Evolutionary conservation across 2,329 filamentous ascomycete genomes (phyloP).

Genomic region (Phialophora macrospora): DNA sequence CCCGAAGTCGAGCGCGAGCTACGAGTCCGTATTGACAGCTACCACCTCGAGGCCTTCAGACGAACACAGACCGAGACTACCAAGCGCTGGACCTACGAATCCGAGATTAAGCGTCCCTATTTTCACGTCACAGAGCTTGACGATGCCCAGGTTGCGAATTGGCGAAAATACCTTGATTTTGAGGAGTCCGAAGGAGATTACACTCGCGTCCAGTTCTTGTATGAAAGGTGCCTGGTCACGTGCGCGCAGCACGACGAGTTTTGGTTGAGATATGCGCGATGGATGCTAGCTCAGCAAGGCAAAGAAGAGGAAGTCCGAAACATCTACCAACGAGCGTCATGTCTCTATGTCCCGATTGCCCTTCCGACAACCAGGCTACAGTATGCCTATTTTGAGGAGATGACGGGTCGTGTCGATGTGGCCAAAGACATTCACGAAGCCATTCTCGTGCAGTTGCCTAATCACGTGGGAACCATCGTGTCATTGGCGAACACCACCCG

Average conservation of each 20-base stretch:
- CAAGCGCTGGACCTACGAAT: slow-evolving; percentile 93
- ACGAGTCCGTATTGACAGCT: slow-evolving; percentile 75
- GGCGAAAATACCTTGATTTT: slow-evolving; percentile 95
- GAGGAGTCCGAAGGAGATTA: slow-evolving; percentile 86
- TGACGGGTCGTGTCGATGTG: slow-evolving; percentile 73
- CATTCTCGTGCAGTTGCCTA: slow-evolving; percentile 75
- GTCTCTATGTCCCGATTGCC: slow-evolving; percentile 83
- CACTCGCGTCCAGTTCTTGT: slow-evolving; percentile 76
- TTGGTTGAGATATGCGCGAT: slow-evolving; percentile 95
- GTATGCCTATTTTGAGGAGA: slow-evolving; percentile 95
- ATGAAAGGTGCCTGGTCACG: slow-evolving; percentile 90
- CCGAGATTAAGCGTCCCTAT: slow-evolving; percentile 92
- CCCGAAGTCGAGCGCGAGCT: slow-evolving; percentile 83
- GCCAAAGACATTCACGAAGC: slow-evolving; percentile 84
- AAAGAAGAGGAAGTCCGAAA: slow-evolving; percentile 90
- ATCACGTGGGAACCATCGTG: slow-evolving; percentile 83
- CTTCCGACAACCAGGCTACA: slow-evolving; percentile 82
- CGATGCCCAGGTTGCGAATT: slow-evolving; percentile 80
- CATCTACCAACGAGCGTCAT: slow-evolving; percentile 87
- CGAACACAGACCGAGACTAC: slow-evolving; percentile 84
- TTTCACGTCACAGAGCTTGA: slow-evolving; percentile 96
- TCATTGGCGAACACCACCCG: slow-evolving; percentile 86
- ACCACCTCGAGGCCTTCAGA: slow-evolving; percentile 80
- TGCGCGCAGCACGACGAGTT: slow-evolving; percentile 97
- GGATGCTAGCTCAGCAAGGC: slow-evolving; percentile 80